A percentile compares a stretch with the other conserved stretches of the same genome.
Conservation (phyloP, 768 basidiomycete genomes). For the Kwoniella sp. region DNA sequence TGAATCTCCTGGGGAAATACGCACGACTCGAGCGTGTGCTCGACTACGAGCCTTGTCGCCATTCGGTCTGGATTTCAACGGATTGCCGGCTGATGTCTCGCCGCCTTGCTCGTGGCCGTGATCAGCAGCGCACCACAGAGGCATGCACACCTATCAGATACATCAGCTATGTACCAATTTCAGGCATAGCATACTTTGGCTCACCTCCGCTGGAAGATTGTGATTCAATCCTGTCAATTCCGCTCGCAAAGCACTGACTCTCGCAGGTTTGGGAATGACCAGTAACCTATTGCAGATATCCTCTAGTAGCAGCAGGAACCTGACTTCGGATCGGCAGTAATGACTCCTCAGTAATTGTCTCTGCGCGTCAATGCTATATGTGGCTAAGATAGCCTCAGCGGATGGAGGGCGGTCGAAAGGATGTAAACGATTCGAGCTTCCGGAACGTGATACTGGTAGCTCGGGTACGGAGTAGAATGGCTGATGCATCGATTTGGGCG, state of each 20-base stretch:
- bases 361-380: constrained; percentile 70
- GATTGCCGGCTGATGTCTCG: constrained; percentile 47
- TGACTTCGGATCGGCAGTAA: constrained; percentile 87
- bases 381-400: constrained; percentile 63
- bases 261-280: constrained; percentile 87
- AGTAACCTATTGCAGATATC: constrained; percentile 88
- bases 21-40: constrained; percentile 90
- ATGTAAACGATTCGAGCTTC: constrained; percentile 26
- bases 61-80: constrained; percentile 64
- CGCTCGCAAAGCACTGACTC: constrained; percentile 92
- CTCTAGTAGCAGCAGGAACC: constrained; percentile 84
- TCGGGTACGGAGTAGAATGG: constrained; percentile 50
- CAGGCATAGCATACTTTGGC: constrained; percentile 14
- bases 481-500: constrained; percentile 29
- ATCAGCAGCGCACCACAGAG: constrained; percentile 58
- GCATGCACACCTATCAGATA: constrained; percentile 55
- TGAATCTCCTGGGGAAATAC: constrained; percentile 95
- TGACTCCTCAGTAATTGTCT: constrained; percentile 75
- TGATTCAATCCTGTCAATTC: constrained; percentile 95
- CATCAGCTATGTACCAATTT: not conserved
- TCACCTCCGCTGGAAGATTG: constrained; percentile 90
- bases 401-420: constrained; percentile 43
- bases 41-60: constrained; percentile 57
- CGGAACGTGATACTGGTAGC: constrained; percentile 30
- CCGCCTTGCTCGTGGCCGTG: constrained; percentile 57